A percentile compares a stretch with the other conserved stretches of the same genome.
phyloP scores from a whole-genome alignment of 139 green algal species.

The Closterium sp. region DNA sequence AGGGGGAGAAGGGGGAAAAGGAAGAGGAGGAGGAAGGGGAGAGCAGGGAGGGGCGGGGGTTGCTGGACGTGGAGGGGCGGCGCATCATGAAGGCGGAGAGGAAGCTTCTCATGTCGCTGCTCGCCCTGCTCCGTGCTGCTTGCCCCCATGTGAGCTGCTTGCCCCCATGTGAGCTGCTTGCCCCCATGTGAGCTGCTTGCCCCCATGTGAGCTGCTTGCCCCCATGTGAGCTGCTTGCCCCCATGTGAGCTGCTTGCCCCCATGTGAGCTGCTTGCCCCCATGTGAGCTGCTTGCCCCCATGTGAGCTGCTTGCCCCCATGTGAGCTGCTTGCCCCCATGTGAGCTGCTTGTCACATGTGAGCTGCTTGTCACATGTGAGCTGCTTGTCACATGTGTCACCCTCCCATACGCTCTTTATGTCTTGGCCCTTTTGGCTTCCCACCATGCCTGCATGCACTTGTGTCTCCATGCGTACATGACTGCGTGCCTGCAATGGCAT shows the following conservation, averaged over 20 bases:
- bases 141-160: slow-evolving; percentile 1
- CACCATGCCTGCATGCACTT: too few relatives aligned
- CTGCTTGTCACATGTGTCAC: neutral
- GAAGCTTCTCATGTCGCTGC: neutral
- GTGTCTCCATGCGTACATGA: too few relatives aligned
- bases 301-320: too few relatives aligned
- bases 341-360: too few relatives aligned
- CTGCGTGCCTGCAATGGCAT: neutral
- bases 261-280: too few relatives aligned
- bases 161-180: neutral
- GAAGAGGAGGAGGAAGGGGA: neutral
- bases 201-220: neutral
- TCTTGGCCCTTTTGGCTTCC: too few relatives aligned
- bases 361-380: too few relatives aligned
- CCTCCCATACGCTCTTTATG: too few relatives aligned
- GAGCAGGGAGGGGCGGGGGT: neutral
- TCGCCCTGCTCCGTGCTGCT: slow-evolving; percentile 3
- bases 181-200: neutral
- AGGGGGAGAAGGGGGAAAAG: neutral
- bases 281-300: too few relatives aligned
- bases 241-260: too few relatives aligned
- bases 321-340: too few relatives aligned
- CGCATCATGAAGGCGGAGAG: neutral
- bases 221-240: neutral
- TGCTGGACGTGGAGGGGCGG: neutral